phyloP scores from a whole-genome alignment of 441 rosid species.

The Adansonia grandidieri region DNA sequence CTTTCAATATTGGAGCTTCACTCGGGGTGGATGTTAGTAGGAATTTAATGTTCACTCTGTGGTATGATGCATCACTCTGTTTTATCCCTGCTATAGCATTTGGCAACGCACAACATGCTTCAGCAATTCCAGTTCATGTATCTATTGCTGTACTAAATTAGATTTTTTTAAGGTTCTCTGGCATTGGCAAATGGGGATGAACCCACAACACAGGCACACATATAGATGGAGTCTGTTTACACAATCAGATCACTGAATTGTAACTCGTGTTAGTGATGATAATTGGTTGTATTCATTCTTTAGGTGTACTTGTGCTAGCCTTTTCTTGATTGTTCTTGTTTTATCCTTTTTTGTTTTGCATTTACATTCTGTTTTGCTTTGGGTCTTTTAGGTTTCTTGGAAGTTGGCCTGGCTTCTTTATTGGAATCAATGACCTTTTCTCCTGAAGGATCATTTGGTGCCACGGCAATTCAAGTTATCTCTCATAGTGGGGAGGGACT shows the following conservation, averaged over 20 bases:
- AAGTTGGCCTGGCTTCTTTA: slow-evolving; percentile 65
- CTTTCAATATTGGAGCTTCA: slow-evolving; percentile 7
- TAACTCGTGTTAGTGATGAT: background rate
- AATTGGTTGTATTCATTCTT: slow-evolving; percentile 10
- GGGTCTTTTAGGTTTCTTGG: slow-evolving; percentile 75
- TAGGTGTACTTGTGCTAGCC: background rate
- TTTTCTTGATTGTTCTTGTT: background rate
- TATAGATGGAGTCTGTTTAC: background rate
- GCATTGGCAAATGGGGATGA: background rate
- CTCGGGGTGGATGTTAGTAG: slow-evolving; percentile 1
- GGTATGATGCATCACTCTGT: slow-evolving; percentile 8
- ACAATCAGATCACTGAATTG: slow-evolving; percentile 7
- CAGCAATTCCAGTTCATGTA: slow-evolving; percentile 2
- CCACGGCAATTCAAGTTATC: slow-evolving; percentile 69
- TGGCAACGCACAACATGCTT: background rate
- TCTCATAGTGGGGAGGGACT: slow-evolving; percentile 94
- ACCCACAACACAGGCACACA: background rate
- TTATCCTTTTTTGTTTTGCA: background rate
- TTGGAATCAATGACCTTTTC: slow-evolving; percentile 57
- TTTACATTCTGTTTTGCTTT: slow-evolving; percentile 18
- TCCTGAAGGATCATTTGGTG: slow-evolving; percentile 76
- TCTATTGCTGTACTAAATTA: slow-evolving; percentile 2
- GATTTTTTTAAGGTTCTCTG: slow-evolving; percentile 13
- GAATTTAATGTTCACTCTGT: background rate
- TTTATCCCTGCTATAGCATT: slow-evolving; percentile 15